These are phyloP conservation scores for Artemisia annua DNA, from an alignment of 129 eudicot genomes.

Conservation along the genomic window DNA sequence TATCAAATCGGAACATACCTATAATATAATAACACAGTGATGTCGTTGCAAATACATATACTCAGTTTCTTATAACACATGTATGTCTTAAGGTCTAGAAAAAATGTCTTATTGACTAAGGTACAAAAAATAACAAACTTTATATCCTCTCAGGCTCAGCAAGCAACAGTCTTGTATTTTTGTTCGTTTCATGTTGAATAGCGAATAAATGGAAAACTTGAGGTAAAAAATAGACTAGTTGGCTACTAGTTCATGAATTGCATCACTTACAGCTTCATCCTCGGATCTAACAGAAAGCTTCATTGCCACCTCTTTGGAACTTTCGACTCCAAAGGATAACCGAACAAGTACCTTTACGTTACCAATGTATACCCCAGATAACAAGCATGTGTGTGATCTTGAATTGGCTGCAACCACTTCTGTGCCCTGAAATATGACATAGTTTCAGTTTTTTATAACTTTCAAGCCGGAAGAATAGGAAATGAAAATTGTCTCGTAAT, in stretches of 20 bases:
- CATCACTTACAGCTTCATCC: slow-evolving; percentile 75
- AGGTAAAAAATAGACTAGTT: slow-evolving; percentile 35
- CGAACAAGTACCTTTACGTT: slow-evolving; percentile 83
- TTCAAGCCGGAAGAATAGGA: not conserved
- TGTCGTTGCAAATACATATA: not conserved
- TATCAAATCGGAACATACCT: not conserved
- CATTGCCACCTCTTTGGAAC: slow-evolving; percentile 84
- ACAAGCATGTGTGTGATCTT: slow-evolving; percentile 82
- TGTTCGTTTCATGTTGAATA: not conserved
- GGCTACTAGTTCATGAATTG: slow-evolving; percentile 86
- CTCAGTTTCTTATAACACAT: not conserved
- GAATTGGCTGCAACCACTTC: slow-evolving; percentile 81
- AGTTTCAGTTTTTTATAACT: not conserved
- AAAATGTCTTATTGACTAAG: slow-evolving; percentile 29
- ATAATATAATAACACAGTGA: not conserved
- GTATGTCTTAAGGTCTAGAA: not conserved
- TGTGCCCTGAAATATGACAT: slow-evolving; percentile 53
- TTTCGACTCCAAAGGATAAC: slow-evolving; percentile 71
- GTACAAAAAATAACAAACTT: slow-evolving; percentile 20
- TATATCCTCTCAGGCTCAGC: slow-evolving; percentile 18
- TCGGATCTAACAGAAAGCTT: slow-evolving; percentile 92
- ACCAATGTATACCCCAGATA: slow-evolving; percentile 89
- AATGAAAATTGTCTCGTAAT: too few relatives aligned
- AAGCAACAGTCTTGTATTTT: slow-evolving; percentile 9
- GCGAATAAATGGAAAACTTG: not conserved